Evolutionary conservation across 345 rosid species (phyloP).

Genomic region (Barbarea vulgaris): DNA sequence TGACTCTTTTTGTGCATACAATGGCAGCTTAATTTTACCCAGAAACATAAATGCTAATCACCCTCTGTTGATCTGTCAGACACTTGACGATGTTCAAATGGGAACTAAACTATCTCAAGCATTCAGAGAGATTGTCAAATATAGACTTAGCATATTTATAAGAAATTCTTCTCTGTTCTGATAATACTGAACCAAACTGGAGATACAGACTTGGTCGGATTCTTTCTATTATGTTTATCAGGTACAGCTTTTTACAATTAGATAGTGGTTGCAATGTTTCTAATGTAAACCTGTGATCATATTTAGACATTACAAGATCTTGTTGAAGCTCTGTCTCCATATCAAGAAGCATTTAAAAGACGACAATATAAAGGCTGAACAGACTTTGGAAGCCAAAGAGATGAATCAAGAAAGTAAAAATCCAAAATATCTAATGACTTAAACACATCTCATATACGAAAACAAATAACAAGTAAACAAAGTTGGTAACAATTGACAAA

Average conservation of each 20-base stretch:
- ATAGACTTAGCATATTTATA: no score
- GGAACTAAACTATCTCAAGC: no score
- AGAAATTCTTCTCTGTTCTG: not conserved
- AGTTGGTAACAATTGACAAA: no score
- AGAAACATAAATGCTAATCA: not conserved
- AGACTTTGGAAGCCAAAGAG: no score
- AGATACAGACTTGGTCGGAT: constrained; percentile 50
- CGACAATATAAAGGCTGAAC: constrained; percentile 26
- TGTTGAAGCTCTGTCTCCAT: constrained; percentile 53
- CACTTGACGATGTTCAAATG: no score
- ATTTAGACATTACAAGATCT: constrained; percentile 66
- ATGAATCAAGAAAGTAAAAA: no score
- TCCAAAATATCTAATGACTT: no score
- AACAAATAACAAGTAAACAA: no score
- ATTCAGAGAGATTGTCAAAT: no score
- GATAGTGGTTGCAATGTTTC: not conserved
- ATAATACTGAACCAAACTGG: not conserved
- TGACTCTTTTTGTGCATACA: constrained; percentile 31
- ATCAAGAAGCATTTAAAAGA: constrained; percentile 41
- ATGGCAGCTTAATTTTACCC: not conserved
- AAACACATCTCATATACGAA: no score
- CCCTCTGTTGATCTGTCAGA: not conserved
- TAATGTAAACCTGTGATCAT: not conserved
- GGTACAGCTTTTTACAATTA: constrained; percentile 39
- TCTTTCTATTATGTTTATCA: constrained; percentile 67